Conservation (phyloP, 208 protist species). For the Balamuthia mandrillaris region DNA sequence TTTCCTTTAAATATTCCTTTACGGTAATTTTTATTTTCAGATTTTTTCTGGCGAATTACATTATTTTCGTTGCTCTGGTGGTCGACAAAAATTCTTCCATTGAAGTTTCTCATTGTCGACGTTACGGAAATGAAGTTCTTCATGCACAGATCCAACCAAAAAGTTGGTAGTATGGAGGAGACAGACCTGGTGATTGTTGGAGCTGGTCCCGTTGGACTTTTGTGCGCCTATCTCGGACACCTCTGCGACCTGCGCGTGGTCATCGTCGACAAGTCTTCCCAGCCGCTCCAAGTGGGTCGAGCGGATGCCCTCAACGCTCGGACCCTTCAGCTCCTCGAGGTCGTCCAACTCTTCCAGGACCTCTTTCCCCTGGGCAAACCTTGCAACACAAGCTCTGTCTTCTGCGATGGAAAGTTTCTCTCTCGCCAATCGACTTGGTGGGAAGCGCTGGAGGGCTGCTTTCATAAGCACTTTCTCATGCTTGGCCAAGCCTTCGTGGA, state of each 20-base stretch:
- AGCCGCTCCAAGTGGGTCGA: neutral
- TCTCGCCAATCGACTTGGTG: slow-evolving; percentile 14
- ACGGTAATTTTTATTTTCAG: too few species aligned
- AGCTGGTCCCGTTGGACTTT: neutral
- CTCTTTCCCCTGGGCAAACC: neutral
- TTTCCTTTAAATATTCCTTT: too few species aligned
- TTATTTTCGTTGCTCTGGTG: too few species aligned
- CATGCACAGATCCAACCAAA: too few species aligned
- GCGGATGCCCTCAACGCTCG: slow-evolving; percentile 27
- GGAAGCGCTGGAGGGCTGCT: neutral
- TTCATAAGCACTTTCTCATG: slow-evolving; percentile 22
- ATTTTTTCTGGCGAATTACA: too few species aligned
- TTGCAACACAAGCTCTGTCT: slow-evolving; percentile 4
- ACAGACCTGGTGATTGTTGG: too few species aligned
- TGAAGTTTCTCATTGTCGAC: too few species aligned
- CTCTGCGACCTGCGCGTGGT: neutral
- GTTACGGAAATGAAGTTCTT: too few species aligned
- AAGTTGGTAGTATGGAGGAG: too few species aligned
- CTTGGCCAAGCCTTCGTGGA: slow-evolving; percentile 2
- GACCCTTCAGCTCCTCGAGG: slow-evolving; percentile 5
- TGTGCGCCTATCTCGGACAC: neutral
- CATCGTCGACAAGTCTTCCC: neutral
- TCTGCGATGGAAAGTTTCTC: slow-evolving; percentile 8
- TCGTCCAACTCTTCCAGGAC: neutral
- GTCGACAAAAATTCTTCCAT: too few species aligned